Base-by-base conservation (phyloP, 306 rosid species). In the Prunus fruticosa region DNA sequence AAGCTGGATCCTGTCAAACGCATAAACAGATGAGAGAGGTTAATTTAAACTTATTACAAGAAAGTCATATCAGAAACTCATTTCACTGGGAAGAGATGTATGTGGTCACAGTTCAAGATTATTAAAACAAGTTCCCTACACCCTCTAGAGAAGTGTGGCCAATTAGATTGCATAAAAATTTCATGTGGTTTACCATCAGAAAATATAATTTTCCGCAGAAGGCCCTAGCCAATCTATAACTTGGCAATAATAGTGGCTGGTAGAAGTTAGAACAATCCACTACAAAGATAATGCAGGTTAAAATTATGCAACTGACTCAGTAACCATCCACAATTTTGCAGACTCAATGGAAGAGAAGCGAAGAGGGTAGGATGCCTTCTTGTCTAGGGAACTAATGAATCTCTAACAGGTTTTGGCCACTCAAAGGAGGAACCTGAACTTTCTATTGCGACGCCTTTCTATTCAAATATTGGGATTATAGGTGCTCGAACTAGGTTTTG, bases 1-100 rank as follows among this genome's bases (percentile, higher is more conserved):
- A 70, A 95, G 97, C 86, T 92, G 97, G 74, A 95, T 90, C 97
- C 97, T 92, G 91, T 71, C 57, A 61, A 74, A 73, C 70, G 64
- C 69, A 88, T 28, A 71, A 71, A 62, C 83, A 27, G 75, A 70
- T 76, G 47, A 81, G 68, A 75, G 58, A 69, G 50, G 67, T 13
- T 20, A 61, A 19, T 23, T 47, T 15, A 43, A 8, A 28, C 27
- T 52, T 15, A 67, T 71, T 70, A 20, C 18, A 57, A 61, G 27
- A 51, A 53, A 56, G 43, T 23, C 60, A 63, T 47, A 32, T 46
- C 8, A 13, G 0, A 45, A 65, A 51, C 54, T 61, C 58, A 23
- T 27, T 43, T 62, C 28, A 2, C 7, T 22, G 25, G 58, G 2
- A 43, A 73, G 45, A n/a, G 32, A 22, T 5, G 18, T 63, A n/a